Conservation (phyloP, 441 rosid genomes). For the Omphalea diandra region DNA sequence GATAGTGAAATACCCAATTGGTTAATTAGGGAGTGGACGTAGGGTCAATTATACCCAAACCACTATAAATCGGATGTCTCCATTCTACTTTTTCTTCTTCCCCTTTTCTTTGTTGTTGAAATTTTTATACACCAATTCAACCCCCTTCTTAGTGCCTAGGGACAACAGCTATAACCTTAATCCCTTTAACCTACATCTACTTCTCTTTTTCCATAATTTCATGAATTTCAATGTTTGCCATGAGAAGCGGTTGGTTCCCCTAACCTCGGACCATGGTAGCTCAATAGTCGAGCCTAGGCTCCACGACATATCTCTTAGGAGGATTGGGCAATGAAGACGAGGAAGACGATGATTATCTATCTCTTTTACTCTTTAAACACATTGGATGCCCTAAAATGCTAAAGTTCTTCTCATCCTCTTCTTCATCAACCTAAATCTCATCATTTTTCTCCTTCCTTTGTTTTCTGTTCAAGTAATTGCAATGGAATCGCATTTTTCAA, state of each 20-base stretch:
- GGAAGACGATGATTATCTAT: slow-evolving; percentile 21
- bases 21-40: too few relatives aligned
- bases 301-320: slow-evolving; percentile 37
- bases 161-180: slow-evolving; percentile 84
- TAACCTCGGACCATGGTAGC: slow-evolving; percentile 58
- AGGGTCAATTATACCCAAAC: too few relatives aligned
- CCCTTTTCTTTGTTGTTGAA: too few relatives aligned
- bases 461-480: slow-evolving; percentile 60
- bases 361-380: slow-evolving; percentile 69
- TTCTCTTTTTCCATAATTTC: slow-evolving; percentile 89
- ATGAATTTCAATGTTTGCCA: slow-evolving; percentile 69
- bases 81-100: too few relatives aligned
- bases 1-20: too few relatives aligned
- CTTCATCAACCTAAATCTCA: slow-evolving; percentile 25
- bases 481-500: slow-evolving; percentile 43
- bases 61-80: too few relatives aligned
- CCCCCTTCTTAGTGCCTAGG: too few relatives aligned
- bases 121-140: too few relatives aligned
- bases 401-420: slow-evolving; percentile 70
- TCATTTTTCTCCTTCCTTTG: slow-evolving; percentile 26
- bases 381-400: slow-evolving; percentile 72
- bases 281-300: slow-evolving; percentile 52
- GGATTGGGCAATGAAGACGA: slow-evolving; percentile 27
- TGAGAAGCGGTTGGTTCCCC: slow-evolving; percentile 70
- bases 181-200: slow-evolving; percentile 68